phyloP scores from a whole-genome alignment of 805 yeast genomes.

The Ogataea parapolymorpha region DNA sequence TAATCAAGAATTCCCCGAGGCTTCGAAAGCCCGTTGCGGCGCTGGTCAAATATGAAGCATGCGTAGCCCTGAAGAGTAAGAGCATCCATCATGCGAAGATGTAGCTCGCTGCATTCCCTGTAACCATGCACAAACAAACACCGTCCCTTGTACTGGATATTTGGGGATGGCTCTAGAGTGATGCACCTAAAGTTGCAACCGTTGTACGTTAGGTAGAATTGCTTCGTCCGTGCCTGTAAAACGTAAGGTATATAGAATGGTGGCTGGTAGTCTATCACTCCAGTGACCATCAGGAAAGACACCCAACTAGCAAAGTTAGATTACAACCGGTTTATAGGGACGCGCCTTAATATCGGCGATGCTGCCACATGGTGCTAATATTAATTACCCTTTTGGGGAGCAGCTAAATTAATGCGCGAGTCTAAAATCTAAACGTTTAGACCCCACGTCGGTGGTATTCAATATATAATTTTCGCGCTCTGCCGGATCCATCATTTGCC shows the following conservation, averaged over 20 bases:
- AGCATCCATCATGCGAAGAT: conserved; percentile 9
- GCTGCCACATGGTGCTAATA: conserved; percentile 1
- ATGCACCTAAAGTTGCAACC: conserved; percentile 11
- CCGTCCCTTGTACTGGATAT: conserved; percentile 10
- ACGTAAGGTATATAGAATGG: conserved; percentile 5
- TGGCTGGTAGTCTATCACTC: conserved; percentile 3
- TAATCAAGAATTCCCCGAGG: conserved; percentile 6
- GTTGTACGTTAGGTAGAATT: conserved; percentile 4
- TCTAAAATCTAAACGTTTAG: conserved; percentile 47
- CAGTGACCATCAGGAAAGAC: conserved; percentile 4
- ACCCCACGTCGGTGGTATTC: conserved; percentile 49
- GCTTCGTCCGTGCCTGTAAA: conserved; percentile 3
- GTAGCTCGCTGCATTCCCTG: conserved; percentile 9
- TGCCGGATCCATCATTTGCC: conserved; percentile 46
- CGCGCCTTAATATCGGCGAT: background rate
- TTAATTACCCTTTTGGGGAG: conserved; percentile 4
- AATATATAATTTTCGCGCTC: conserved; percentile 46
- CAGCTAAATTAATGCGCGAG: conserved; percentile 19
- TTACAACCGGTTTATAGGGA: background rate
- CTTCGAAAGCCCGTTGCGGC: conserved; percentile 9
- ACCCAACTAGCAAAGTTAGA: background rate
- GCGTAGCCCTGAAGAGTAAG: conserved; percentile 7
- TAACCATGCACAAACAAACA: conserved; percentile 13
- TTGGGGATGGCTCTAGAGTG: conserved; percentile 7
- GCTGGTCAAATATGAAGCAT: conserved; percentile 10